Evolutionary conservation across 345 rosid genomes (phyloP), one percentile per base, ranked within the genome.

Genomic region (Bruguiera parviflora): DNA sequence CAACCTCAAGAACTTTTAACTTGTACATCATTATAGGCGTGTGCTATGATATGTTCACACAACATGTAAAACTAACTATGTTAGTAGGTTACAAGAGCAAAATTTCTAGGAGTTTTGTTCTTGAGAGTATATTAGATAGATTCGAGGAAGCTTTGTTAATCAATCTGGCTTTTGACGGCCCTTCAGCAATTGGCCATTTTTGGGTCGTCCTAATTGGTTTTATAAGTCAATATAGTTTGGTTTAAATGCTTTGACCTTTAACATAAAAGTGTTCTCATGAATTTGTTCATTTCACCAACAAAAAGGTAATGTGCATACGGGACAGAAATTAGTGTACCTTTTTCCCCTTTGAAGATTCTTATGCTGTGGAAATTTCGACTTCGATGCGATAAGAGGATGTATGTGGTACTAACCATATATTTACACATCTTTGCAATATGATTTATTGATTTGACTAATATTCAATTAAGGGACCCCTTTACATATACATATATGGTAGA

Each of bases 151-250:
- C 58, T 65, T 67, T 58, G 61, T 58, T 29, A 63, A 63, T 74
- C 52, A 59, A 66, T 47, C 61, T 73, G 81, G 81, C 79, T 7
- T 33, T 33, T 83, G 79, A 79, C 75, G 76, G 63, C 43, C 24
- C 33, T 65, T 31, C 39, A 29, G 37, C 57, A 43, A 53, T 43
- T 59, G 70, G 61, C 3, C 33, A 32, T 15, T 65, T 46, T 24
- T 52, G 66, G 66, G 46, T 74, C 65, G 63, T 66, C 73, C 39
- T 53, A 61, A 18, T 67, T 80, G 74, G 66, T 64, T 73, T 68
- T 67, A 47, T 66, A 68, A 68, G 49, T 15, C 3, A 65, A 68
- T 61, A 67, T 63, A 60, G 25, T 72, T 72, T 64, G 64, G 19
- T 47, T 67, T 72, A 21, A 66, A 72, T 53, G 65, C 59, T 3